Evolutionary conservation across 2,329 filamentous ascomycete genomes (phyloP).

Genomic region (Paradendryphiella salina): DNA sequence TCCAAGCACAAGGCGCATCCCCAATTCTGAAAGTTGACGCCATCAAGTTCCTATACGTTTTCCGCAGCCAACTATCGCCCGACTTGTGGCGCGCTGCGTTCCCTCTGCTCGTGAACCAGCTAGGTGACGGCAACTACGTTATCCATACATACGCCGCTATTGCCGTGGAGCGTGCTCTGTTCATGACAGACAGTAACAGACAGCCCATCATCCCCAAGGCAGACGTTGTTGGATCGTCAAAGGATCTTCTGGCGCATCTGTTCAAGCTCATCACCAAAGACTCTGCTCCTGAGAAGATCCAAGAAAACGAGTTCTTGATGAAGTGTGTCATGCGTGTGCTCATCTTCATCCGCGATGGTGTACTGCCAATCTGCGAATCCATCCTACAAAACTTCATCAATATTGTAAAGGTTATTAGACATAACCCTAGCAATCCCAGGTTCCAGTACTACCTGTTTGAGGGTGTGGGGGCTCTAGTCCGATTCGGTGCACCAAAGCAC

Average conservation of each 20-base stretch:
- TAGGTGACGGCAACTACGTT: conserved; percentile 89
- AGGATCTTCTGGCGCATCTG: conserved; percentile 83
- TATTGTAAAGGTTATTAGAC: conserved; percentile 88
- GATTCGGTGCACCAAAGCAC: conserved; percentile 69
- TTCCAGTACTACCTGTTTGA: conserved; percentile 99
- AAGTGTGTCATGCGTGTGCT: conserved; percentile 97
- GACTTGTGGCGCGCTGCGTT: conserved; percentile 91
- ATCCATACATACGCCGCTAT: conserved; percentile 98
- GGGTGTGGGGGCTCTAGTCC: conserved; percentile 84
- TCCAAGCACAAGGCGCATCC: conserved; percentile 71
- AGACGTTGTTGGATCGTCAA: conserved; percentile 79
- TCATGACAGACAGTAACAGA: conserved; percentile 74
- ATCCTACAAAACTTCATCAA: conserved; percentile 82
- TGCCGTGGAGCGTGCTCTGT: conserved; percentile 90
- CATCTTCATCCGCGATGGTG: conserved; percentile 86
- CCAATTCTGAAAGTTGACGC: conserved; percentile 95
- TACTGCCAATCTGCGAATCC: conserved; percentile 72
- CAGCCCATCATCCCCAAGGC: conserved; percentile 77
- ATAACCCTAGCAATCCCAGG: conserved; percentile 93
- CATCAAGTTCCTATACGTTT: conserved; percentile 96
- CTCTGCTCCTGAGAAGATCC: conserved; percentile 82
- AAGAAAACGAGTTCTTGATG: conserved; percentile 99
- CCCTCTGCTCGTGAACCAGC: conserved; percentile 84
- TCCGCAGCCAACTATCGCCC: conserved; percentile 90
- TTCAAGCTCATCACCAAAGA: conserved; percentile 91